Conservation (phyloP, 352 stramenopile genomes). For the Phytophthora aleatoria region DNA sequence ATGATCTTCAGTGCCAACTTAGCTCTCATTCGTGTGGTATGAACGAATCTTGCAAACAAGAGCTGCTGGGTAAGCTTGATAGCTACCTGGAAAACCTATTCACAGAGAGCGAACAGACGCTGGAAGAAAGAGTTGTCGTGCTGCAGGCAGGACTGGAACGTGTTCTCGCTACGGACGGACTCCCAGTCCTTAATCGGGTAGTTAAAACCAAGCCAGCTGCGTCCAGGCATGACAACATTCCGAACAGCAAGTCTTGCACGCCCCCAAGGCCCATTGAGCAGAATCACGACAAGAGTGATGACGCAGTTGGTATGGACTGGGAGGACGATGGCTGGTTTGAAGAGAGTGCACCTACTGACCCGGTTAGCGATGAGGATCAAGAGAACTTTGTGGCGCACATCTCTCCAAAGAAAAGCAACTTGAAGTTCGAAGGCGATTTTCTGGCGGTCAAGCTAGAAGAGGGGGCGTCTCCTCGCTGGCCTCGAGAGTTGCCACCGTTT, state of each 20-base stretch:
- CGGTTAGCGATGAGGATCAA: conserved; percentile 21
- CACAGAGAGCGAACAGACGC: conserved; percentile 13
- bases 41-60: conserved; percentile 21
- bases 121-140: conserved; percentile 23
- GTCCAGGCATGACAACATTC: neutral
- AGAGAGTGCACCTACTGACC: conserved; percentile 17
- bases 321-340: conserved; percentile 37
- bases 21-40: conserved; percentile 27
- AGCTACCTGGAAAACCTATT: conserved; percentile 22
- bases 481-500: conserved; percentile 39
- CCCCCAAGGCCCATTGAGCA: neutral
- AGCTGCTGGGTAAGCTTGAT: conserved; percentile 42
- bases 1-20: conserved; percentile 46
- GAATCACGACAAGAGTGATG: conserved; percentile 10
- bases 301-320: conserved; percentile 17
- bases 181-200: neutral
- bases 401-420: conserved; percentile 24
- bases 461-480: conserved; percentile 16
- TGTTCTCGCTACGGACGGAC: conserved; percentile 14
- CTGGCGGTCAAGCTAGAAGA: conserved; percentile 40
- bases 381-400: conserved; percentile 29
- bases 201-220: neutral
- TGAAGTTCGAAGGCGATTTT: conserved; percentile 36
- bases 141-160: conserved; percentile 26
- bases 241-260: neutral